These are phyloP conservation scores for Mucor indicus DNA, from an alignment of 371 early-diverging fungal species.

Conservation along the genomic window DNA sequence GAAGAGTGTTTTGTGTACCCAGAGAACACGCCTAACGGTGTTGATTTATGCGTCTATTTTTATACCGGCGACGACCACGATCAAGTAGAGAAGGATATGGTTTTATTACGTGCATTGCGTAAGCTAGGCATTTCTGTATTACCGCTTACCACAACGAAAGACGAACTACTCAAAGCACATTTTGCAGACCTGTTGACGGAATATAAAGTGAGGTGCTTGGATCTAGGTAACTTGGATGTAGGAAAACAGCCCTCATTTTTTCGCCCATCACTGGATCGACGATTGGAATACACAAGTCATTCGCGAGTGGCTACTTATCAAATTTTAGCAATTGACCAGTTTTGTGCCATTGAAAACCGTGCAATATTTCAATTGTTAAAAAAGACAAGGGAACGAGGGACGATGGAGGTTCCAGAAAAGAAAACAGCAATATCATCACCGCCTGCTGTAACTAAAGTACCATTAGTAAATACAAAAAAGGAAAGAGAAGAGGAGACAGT, in stretches of 20 bases:
- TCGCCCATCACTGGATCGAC: constrained; percentile 1
- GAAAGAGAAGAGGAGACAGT: no score
- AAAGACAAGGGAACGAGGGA: constrained; percentile 27
- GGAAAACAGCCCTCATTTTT: constrained; percentile 13
- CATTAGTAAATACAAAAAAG: no score
- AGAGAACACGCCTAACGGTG: constrained; percentile 40
- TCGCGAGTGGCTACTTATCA: constrained; percentile 33
- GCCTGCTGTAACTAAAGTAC: no score
- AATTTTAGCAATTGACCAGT: constrained; percentile 36
- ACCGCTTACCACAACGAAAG: constrained; percentile 14
- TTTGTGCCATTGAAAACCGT: constrained; percentile 28
- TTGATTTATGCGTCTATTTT: constrained; percentile 46
- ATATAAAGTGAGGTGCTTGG: constrained; percentile 17
- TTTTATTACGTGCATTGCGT: constrained; percentile 24
- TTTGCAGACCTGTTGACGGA: constrained; percentile 14
- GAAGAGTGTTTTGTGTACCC: constrained; percentile 26
- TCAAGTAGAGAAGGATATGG: constrained; percentile 23
- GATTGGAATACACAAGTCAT: constrained; percentile 1
- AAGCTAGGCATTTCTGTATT: constrained; percentile 32
- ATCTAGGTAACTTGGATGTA: constrained; percentile 13
- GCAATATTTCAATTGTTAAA: constrained; percentile 30
- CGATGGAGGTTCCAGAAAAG: constrained; percentile 1
- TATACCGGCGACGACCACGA: constrained; percentile 23
- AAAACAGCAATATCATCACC: no score
- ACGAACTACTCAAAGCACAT: constrained; percentile 7